Conservation (phyloP, 2,329 filamentous ascomycete genomes). For the Cytospora schulzeri region DNA sequence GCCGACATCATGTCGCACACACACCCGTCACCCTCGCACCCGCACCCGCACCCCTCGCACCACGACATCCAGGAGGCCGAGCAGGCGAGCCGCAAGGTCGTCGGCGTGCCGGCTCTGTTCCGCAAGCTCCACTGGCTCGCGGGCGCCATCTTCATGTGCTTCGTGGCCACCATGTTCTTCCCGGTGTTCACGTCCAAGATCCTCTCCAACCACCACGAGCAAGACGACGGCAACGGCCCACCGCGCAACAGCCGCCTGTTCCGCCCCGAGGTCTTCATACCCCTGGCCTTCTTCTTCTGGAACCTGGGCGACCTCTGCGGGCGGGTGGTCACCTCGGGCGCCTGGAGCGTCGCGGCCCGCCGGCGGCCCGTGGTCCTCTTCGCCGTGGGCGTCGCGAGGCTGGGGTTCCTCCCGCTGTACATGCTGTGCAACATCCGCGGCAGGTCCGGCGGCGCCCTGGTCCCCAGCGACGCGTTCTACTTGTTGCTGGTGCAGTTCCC, state of each 20-base stretch:
- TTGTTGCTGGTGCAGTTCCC: slow-evolving; percentile 78
- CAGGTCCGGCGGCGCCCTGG: slow-evolving; percentile 68
- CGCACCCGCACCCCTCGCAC: too few species aligned
- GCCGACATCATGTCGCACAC: slow-evolving; percentile 35
- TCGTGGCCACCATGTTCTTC: slow-evolving; percentile 84
- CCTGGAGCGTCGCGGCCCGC: slow-evolving; percentile 51
- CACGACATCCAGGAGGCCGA: slow-evolving; percentile 56
- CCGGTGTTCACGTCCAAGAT: slow-evolving; percentile 85
- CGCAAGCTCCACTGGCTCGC: slow-evolving; percentile 79
- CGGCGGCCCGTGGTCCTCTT: slow-evolving; percentile 70
- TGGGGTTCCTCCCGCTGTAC: slow-evolving; percentile 81
- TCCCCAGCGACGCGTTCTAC: slow-evolving; percentile 87
- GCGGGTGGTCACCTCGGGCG: slow-evolving; percentile 66
- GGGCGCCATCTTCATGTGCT: slow-evolving; percentile 77
- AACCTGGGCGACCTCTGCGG: slow-evolving; percentile 85
- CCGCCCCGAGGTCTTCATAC: slow-evolving; percentile 78
- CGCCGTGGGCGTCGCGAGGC: slow-evolving; percentile 63
- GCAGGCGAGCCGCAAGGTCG: slow-evolving; percentile 50
- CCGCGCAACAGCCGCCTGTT: slow-evolving; percentile 56
- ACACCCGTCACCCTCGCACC: too few species aligned
- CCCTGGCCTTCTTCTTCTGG: slow-evolving; percentile 89
- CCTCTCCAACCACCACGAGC: slow-evolving; percentile 43
- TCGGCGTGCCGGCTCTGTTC: slow-evolving; percentile 66
- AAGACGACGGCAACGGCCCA: too few species aligned
- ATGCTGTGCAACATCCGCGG: slow-evolving; percentile 85